Conservation (phyloP, 345 rosid species). For the Populus davidiana region DNA sequence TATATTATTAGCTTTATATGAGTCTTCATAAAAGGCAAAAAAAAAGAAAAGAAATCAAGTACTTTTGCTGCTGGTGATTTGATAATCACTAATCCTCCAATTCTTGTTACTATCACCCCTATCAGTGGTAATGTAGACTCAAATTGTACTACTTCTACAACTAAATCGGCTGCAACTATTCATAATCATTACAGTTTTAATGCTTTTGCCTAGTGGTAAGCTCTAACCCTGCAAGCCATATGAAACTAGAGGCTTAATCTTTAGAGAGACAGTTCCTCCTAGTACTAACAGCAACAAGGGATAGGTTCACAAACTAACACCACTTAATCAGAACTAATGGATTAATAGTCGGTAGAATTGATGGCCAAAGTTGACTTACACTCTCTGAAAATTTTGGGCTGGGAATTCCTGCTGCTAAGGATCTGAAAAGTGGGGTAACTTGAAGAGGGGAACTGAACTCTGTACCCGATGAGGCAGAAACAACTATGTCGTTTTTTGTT, state of each 20-base stretch:
- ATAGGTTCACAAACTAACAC: neutral
- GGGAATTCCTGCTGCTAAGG: conserved; percentile 95
- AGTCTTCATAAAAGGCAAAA: neutral
- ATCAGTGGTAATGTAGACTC: neutral
- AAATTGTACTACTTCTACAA: neutral
- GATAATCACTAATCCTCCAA: neutral
- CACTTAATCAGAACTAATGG: neutral
- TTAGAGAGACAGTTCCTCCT: neutral
- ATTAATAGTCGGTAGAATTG: conserved; percentile 1
- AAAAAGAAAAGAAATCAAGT: too few relatives aligned
- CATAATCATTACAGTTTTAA: neutral
- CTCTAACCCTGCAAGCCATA: neutral
- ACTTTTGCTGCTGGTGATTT: neutral
- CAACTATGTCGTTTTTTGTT: conserved; percentile 38
- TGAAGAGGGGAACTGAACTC: conserved; percentile 82
- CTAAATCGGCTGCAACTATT: neutral
- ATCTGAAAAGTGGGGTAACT: conserved; percentile 91
- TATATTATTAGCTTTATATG: neutral
- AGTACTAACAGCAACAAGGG: neutral
- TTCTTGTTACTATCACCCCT: neutral
- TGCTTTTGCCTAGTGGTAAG: neutral
- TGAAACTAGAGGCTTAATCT: neutral
- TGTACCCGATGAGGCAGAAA: conserved; percentile 41
- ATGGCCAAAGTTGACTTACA: conserved; percentile 48
- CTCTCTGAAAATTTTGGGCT: conserved; percentile 98